Base-by-base conservation (phyloP, 208 protist species). In the Leishmania martiniquensis region DNA sequence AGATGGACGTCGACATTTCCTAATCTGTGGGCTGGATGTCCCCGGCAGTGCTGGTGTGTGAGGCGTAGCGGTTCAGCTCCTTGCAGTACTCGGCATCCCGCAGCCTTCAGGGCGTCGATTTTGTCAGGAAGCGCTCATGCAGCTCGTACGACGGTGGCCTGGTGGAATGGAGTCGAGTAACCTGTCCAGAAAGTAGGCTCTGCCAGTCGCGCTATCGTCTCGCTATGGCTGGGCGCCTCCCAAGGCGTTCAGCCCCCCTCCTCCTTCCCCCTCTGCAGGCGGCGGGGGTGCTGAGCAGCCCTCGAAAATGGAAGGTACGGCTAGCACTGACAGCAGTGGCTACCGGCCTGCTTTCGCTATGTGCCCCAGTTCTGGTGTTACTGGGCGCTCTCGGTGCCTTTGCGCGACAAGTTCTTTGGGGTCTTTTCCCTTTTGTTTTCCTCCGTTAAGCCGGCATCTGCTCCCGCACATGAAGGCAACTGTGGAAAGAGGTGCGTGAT, bases 101-200 rank as follows among this genome's bases (percentile, higher is more conserved):
- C 15, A 60, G 34, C n/a, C 34, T 22, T 15, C n/a, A 60, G n/a
- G 4, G 29, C 22, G 55, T 15, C 22, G 59, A 32, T 25, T 7
- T 20, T n/a, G 34, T 10, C 32, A 34, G 49, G 22, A 45, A 9
- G 15, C 9, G 20, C 10, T 34, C 55, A 13, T 12, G 55, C 12
- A 34, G 54, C 15, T 29, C 55, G 20, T 6, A 44, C 80, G 2
- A 67, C 71, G 2, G 60, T 89, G 9, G 75, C 87, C 15, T 82
- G 86, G 62, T 29, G 83, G 47, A 87, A 82, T 71, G 88, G 85
- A 1, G 88, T 89, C 63, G 83, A 89, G 69, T 88, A 85, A 1
- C 85, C 85, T 20, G 83, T 81, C 1, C 76, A 88, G 70, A 91
- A 80, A 1, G 81, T 82, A 6, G 86, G 77, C 75, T 77, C 85